Evolutionary conservation across 1,139 yeast species (phyloP), one percentile per base, ranked within the genome.

Genomic region (Taphrina flavorubra): DNA sequence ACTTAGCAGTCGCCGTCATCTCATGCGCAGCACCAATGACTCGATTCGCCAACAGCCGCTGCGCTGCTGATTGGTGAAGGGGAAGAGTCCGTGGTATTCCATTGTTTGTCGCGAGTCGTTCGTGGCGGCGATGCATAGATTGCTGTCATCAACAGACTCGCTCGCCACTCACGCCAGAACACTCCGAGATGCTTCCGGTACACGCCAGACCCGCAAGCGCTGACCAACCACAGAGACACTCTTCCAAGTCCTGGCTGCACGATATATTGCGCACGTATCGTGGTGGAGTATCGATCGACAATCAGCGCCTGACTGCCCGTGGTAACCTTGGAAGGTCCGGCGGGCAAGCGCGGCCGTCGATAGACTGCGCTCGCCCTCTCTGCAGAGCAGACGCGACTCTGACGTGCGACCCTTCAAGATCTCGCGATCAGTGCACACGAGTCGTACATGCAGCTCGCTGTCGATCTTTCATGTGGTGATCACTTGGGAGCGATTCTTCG

Each of bases 381-480:
- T 39, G 14, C 42, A 3, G 6, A 11, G 42, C 42, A 11, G 42
- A 14, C 42, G 42, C 14, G 42, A 14, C 11, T 14, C 2, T 10
- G 42, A 39, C 13, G 47, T 13, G 47, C 47, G 8, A 16, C 2
- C 14, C 42, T 11, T 39, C 14, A 39, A 39, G 42, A 39, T 39
- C 42, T 39, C 42, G 47, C n/a, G 47, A 44, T 44, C 47, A n/a
- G 18, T 44, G 8, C 47, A 13, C 16, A 44, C 47, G n/a, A n/a
- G 8, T 44, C 18, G 18, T 16, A 13, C 47, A 16, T 44, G 47
- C 47, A 44, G 47, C 16, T n/a, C 18, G n/a, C 16, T 44, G 47
- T 44, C 47, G 47, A 44, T 44, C 47, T n/a, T 39, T 7, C 47
- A 44, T 44, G 47, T 44, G 47, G 47, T 44, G 47, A 44, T n/a